Evolutionary conservation across 345 rosid genomes (phyloP), one percentile per base, ranked within the genome.

Genomic region (Physaria fendleri): DNA sequence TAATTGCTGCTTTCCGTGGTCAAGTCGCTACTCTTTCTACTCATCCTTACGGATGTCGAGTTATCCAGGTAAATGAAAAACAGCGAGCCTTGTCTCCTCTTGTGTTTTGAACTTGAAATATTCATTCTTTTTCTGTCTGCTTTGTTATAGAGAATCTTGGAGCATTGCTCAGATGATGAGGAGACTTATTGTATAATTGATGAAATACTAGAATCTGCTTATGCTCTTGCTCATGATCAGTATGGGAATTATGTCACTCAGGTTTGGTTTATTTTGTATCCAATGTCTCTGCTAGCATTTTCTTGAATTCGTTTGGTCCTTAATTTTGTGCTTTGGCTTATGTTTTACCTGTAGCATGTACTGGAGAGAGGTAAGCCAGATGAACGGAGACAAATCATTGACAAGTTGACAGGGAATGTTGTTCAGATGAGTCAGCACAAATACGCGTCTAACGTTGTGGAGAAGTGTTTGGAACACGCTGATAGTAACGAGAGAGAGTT

Each of bases 41-140:
- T 52, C 97, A 90, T 82, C 97, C 99, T 5, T 94, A 94, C 61
- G 99, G 99, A 37, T 94, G 99, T 53, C 96, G 97, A 66, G 99
- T 94, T 40, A 82, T 94, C 65, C 97, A 94, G 88, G 99, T 90
- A 76, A 54, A 34, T 42, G 5, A 44, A 18, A 40, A 16, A 47
- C 18, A n/a, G 45, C 10, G 20, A 33, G 12, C 41, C 27, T 12
- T 7, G 32, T 37, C 46, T 8, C 22, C 15, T 52, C 46, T n/a
- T 46, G 44, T 40, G 22, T 6, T 25, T 40, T 20, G 3, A 18
- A 24, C 23, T 30, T 33, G 47, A 39, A 25, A 41, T 44, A 14
- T 25, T 58, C 37, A 50, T 29, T 52, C 6, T 58, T 34, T 38
- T 22, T 49, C 69, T 47, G 60, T 25, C 23, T 33, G 38, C 30